Percentiles rank a stretch among this genome's conserved stretches.
phyloP scores from a whole-genome alignment of 768 basidiomycete species.

The Mycena floridula region DNA sequence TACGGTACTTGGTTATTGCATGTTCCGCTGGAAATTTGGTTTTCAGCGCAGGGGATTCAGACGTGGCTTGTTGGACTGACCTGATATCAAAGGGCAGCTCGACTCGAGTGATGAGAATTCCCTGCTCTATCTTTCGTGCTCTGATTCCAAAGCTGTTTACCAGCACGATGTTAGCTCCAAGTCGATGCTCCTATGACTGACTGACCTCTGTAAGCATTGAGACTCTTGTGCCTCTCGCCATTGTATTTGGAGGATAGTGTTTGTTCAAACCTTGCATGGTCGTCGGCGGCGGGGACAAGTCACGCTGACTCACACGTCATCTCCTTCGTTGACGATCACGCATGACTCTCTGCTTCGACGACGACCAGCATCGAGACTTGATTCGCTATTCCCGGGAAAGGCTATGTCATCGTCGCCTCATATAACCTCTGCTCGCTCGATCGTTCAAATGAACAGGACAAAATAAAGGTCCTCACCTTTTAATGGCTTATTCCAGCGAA shows the following conservation, averaged over 20 bases:
- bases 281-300: too few relatives aligned
- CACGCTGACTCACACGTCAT: too few relatives aligned
- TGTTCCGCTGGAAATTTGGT: constrained; percentile 55
- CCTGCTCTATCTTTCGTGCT: constrained; percentile 93
- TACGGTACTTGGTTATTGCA: constrained; percentile 96
- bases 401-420: constrained; percentile 87
- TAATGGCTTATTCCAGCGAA: constrained; percentile 95
- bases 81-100: constrained; percentile 96
- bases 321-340: too few relatives aligned
- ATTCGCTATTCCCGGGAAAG: constrained; percentile 88
- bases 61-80: constrained; percentile 35
- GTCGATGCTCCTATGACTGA: too few relatives aligned
- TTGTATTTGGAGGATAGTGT: constrained; percentile 79
- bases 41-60: too few relatives aligned
- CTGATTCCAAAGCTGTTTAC: constrained; percentile 92
- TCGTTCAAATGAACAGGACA: constrained; percentile 99
- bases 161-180: too few relatives aligned
- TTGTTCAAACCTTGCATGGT: constrained; percentile 64
- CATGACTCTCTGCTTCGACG: too few relatives aligned
- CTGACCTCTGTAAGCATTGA: constrained; percentile 54
- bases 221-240: constrained; percentile 51
- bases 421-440: constrained; percentile 85
- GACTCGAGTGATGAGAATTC: constrained; percentile 92
- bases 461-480: constrained; percentile 86
- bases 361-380: constrained; percentile 71